phyloP scores from a whole-genome alignment of 208 protist genomes.

The Acanthamoeba healyi region DNA sequence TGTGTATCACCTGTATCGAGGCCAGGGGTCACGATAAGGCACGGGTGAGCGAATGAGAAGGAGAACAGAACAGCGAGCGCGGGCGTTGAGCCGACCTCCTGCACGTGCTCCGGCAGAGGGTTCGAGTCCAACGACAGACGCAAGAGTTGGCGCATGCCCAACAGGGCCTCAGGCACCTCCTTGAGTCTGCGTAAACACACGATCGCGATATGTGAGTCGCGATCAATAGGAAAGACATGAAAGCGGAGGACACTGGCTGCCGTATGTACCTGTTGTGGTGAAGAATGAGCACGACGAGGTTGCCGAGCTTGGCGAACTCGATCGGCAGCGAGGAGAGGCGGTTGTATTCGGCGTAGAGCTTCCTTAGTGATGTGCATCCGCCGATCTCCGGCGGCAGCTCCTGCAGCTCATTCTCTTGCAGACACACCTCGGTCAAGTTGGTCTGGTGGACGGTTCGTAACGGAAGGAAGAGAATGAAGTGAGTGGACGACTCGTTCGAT shows the following conservation, averaged over 20 bases:
- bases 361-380: conserved; percentile 6
- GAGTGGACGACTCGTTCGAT: not conserved
- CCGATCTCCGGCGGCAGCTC: conserved; percentile 36
- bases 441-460: not conserved
- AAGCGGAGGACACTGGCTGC: too few species aligned
- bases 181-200: conserved; percentile 58
- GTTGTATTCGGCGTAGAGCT: conserved; percentile 72
- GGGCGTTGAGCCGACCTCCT: not conserved
- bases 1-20: not conserved
- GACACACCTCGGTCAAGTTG: conserved; percentile 58
- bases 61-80: not conserved
- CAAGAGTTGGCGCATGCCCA: conserved; percentile 46
- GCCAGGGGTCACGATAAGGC: too few species aligned
- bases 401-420: conserved; percentile 63
- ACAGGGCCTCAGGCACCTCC: conserved; percentile 33
- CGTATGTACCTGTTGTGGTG: conserved; percentile 43
- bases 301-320: conserved; percentile 7
- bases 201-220: too few species aligned
- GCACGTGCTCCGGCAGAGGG: conserved; percentile 31
- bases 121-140: conserved; percentile 44
- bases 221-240: not conserved
- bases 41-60: not conserved
- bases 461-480: not conserved
- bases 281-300: conserved; percentile 67
- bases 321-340: conserved; percentile 17